These are phyloP conservation scores for Dothistroma pini DNA, from an alignment of 2,329 filamentous ascomycete species.

Conservation along the genomic window DNA sequence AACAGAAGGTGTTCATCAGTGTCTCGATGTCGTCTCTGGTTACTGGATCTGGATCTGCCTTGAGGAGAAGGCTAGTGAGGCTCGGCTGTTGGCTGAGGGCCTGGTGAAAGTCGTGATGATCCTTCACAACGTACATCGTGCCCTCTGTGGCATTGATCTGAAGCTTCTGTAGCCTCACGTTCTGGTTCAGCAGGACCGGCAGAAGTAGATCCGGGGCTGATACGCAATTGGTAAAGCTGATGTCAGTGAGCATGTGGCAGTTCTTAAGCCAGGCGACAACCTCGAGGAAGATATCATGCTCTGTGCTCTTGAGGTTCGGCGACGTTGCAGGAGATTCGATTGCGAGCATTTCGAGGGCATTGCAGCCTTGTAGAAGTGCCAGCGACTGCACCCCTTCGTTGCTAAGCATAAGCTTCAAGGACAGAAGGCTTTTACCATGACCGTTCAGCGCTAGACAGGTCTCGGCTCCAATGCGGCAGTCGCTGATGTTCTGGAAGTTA, in stretches of 20 bases:
- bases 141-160: constrained; percentile 43
- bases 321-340: constrained; percentile 40
- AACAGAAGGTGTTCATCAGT: constrained; percentile 51
- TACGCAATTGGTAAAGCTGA: constrained; percentile 51
- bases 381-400: constrained; percentile 48
- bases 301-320: constrained; percentile 48
- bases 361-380: constrained; percentile 48
- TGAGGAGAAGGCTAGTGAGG: constrained; percentile 46
- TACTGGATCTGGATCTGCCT: constrained; percentile 47
- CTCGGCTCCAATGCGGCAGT: constrained; percentile 52
- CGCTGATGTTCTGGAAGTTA: constrained; percentile 57
- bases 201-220: constrained; percentile 53
- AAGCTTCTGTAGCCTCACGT: constrained; percentile 48
- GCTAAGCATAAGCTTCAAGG: constrained; percentile 51
- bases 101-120: constrained; percentile 51
- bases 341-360: constrained; percentile 39
- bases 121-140: constrained; percentile 44
- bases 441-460: constrained; percentile 53
- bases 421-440: constrained; percentile 54
- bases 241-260: constrained; percentile 50
- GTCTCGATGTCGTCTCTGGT: constrained; percentile 46
- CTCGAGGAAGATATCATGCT: constrained; percentile 52
- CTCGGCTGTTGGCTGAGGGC: constrained; percentile 50
- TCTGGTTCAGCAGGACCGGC: constrained; percentile 46
- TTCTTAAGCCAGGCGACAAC: constrained; percentile 53